Evolutionary conservation across 2,329 filamentous ascomycete genomes (phyloP), one percentile per base, ranked within the genome.

Genomic region (Didymellaceae sp.): DNA sequence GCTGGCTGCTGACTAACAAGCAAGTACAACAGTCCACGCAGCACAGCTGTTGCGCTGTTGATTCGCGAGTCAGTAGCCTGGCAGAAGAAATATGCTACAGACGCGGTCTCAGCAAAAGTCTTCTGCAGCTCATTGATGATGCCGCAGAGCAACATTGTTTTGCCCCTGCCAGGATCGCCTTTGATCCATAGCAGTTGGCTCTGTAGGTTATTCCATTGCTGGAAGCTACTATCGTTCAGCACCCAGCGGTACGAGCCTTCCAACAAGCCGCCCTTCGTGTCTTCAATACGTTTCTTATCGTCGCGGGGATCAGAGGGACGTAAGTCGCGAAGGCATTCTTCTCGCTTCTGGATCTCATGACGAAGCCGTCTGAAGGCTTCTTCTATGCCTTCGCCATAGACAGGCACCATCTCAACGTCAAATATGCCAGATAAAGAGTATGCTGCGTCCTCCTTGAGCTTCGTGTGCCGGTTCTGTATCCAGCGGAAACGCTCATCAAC

Each of bases 1-100:
- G 33, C 38, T 5, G 34, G 49, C 7, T 54, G 26, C 37, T 76
- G 60, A 0, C 47, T 32, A 1, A 75, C 41, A 0, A 83, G 64
- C 9, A 74, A 25, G 31, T 71, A 78, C 0, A 81, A 66, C 0
- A 82, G 64, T 0, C 79, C 76, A 0, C 75, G 71, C 1, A 82
- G 55, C 0, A 80, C 72, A 1, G 76, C 66, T 0, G 58, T 67
- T 0, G 74, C 74, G 37, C 58, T 76, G 50, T 77, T 78, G 22
- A 49, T 55, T 11, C 59, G 47, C 0, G 51, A 17, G 34, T 79
- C 61, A 4, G 71, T 72, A 8, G 66, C 64, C 55, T 82, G 71
- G 56, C 75, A 81, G 17, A 78, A 32, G 45, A 58, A 58, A 46
- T 52, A 58, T 1, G 46, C 42, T 5, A 58, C 10, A 28, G 47